These are phyloP conservation scores for Pseudisothecium myosuroides DNA, from an alignment of 225 moss, liverwort and hornwort species.

Conservation along the genomic window DNA sequence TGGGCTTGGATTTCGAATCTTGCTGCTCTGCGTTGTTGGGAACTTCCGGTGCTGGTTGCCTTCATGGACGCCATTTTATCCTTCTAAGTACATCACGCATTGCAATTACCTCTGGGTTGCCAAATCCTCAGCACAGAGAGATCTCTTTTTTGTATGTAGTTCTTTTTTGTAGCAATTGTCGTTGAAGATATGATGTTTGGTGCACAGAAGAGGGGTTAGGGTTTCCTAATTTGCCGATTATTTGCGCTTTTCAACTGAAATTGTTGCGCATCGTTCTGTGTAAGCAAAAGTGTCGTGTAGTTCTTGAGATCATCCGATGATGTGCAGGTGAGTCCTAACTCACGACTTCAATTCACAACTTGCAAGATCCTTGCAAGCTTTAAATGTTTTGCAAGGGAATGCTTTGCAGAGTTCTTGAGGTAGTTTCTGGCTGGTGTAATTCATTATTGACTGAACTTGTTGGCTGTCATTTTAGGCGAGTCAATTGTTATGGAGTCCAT, in stretches of 20 bases:
- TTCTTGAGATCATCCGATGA: neutral
- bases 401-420: neutral
- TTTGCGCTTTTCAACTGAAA: neutral
- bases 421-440: neutral
- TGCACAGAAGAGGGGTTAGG: neutral
- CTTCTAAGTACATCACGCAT: neutral
- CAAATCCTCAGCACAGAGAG: neutral
- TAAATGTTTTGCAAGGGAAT: fast-evolving
- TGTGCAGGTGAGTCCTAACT: neutral
- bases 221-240: neutral
- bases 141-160: neutral
- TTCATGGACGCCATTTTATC: neutral
- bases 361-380: neutral
- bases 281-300: neutral
- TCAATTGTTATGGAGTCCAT: neutral
- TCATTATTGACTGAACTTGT: neutral
- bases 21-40: neutral
- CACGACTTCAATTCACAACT: neutral
- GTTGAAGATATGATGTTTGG: neutral
- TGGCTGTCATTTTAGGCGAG: neutral
- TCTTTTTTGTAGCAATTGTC: neutral
- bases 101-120: neutral
- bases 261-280: neutral
- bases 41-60: no score
- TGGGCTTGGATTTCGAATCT: neutral